These are phyloP conservation scores for Hibiscus syriacus DNA, from an alignment of 345 rosid genomes.

Conservation along the genomic window DNA sequence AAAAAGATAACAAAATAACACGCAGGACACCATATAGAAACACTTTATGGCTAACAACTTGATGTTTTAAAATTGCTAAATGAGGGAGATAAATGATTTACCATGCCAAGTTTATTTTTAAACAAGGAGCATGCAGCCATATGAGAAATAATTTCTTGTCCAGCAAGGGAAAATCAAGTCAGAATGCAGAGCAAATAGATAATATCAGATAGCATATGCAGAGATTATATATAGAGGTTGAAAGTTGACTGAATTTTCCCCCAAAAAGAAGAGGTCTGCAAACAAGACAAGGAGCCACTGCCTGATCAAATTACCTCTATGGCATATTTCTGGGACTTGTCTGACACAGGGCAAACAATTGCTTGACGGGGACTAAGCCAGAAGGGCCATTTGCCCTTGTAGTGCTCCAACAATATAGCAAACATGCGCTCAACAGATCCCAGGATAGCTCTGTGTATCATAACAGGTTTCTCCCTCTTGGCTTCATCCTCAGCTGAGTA, in stretches of 20 bases:
- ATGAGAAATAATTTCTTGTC: neutral
- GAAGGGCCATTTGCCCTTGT: conserved; percentile 98
- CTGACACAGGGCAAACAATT: conserved; percentile 92
- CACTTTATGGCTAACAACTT: neutral
- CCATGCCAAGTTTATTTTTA: neutral
- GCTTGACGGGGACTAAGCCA: conserved; percentile 99
- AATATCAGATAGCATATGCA: neutral
- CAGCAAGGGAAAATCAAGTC: neutral
- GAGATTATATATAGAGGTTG: too few relatives aligned
- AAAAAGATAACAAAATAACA: too few relatives aligned
- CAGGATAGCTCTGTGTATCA: conserved; percentile 91
- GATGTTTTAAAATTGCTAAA: neutral
- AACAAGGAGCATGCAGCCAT: neutral
- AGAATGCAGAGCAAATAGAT: neutral
- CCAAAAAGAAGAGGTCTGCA: neutral
- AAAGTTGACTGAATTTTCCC: too few relatives aligned
- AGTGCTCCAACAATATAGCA: conserved; percentile 88
- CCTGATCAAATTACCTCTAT: conserved; percentile 37
- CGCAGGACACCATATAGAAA: too few relatives aligned
- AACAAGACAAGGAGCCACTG: neutral
- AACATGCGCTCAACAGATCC: conserved; percentile 98
- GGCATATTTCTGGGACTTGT: conserved; percentile 72
- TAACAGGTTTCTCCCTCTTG: conserved; percentile 71
- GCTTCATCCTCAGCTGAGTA: conserved; percentile 91
- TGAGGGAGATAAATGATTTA: neutral